These are phyloP conservation scores for Colletotrichum camelliae DNA, from an alignment of 2,329 filamentous ascomycete species.

Conservation along the genomic window DNA sequence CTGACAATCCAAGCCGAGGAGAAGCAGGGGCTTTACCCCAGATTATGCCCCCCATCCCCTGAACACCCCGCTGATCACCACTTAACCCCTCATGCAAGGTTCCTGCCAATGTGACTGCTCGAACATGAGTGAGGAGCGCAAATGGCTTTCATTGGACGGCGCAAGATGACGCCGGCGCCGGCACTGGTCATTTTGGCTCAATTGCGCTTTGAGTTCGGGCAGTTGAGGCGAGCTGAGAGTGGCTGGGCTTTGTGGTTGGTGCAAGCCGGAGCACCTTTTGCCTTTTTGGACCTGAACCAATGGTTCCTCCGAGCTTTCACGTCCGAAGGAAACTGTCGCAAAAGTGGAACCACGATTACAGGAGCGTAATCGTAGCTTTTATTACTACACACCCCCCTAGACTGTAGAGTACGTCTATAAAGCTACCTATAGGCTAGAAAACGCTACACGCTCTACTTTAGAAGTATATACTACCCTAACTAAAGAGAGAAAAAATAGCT, in stretches of 20 bases:
- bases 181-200: neutral
- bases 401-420: too few species aligned
- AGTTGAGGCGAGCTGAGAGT: neutral
- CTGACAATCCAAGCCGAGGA: constrained; percentile 5
- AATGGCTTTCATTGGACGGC: neutral
- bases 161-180: neutral
- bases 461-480: too few species aligned
- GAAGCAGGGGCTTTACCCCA: neutral
- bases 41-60: neutral
- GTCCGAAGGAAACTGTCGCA: neutral
- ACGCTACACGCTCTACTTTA: too few species aligned
- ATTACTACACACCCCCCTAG: too few species aligned
- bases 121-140: neutral
- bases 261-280: neutral
- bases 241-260: neutral
- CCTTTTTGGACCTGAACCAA: neutral
- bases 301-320: constrained; percentile 4
- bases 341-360: too few species aligned
- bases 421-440: too few species aligned
- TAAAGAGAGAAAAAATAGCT: too few species aligned
- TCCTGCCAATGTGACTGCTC: neutral
- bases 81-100: constrained; percentile 9
- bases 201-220: neutral
- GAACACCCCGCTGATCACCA: neutral
- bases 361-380: too few species aligned